Evolutionary conservation across 345 rosid genomes (phyloP), one percentile per base, ranked within the genome.

Genomic region (Lepidium aucheri): DNA sequence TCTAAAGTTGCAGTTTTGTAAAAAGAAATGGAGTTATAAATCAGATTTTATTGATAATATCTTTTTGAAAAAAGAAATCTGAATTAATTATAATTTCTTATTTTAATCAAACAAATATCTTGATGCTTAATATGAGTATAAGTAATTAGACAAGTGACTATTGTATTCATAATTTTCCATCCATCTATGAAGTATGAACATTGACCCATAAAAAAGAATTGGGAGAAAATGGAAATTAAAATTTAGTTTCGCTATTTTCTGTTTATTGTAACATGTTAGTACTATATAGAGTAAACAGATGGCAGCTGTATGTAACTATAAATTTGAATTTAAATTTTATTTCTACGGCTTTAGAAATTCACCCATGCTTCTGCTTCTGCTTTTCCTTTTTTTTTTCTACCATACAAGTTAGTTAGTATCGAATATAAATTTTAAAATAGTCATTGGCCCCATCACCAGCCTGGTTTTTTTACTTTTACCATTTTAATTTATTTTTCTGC

Each of bases 391-490:
- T n/a, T 2, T 7, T 9, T 44, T 55, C 22, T 52, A 17, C 13
- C 40, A 66, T 54, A 24, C 9, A 39, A 35, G 39, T 49, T 28
- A 3, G n/a, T 28, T 28, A 3, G n/a, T 28, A 24, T 41, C 30
- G 9, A 30, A 15, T 52, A 11, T 14, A 16, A 22, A 34, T 17
- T 44, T 34, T 2, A 20, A 46, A 38, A 60, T 55, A 30, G 52
- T 8, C 36, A 63, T 28, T 71, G 76, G 69, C 12, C 76, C 76
- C 74, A 63, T 56, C 65, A 56, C 65, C 76, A 64, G 65, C 76
- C 76, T 72, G 70, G 56, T 71, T 51, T 63, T 51, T 63, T 56
- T 16, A 44, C 63, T 52, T 53, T 56, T 47, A 55, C 58, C 54
- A 69, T 41, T 42, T 42, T 7, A 15, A 24, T 30, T 17, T 5